A percentile compares a stretch with the other conserved stretches of the same genome.
Evolutionary conservation across 768 basidiomycete genomes (phyloP).

Genomic region (Rhodotorula toruloides): DNA sequence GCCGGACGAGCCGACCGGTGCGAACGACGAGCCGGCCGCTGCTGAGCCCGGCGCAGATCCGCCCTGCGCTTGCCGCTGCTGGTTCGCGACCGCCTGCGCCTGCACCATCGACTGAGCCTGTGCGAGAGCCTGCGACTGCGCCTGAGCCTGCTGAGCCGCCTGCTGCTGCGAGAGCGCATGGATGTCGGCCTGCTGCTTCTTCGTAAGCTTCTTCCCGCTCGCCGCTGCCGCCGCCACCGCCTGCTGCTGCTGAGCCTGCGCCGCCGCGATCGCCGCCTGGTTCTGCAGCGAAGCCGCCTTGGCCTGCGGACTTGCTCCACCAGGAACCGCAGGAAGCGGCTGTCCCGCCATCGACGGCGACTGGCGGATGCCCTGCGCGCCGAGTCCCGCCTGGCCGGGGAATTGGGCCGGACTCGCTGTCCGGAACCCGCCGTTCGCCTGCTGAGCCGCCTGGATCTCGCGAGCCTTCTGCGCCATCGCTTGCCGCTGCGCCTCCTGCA

Average conservation of each 20-base stretch:
- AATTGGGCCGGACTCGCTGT: background rate
- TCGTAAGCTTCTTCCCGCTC: conserved; percentile 33
- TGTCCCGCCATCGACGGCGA: background rate
- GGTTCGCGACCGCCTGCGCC: conserved; percentile 11
- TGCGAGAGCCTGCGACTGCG: conserved; percentile 19
- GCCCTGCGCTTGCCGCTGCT: background rate
- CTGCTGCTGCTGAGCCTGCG: too few relatives aligned
- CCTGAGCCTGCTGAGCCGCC: conserved; percentile 20
- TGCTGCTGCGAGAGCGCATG: conserved; percentile 24
- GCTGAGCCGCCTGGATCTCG: conserved; percentile 23
- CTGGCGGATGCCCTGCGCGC: background rate
- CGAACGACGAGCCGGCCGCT: background rate
- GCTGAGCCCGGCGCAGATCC: background rate
- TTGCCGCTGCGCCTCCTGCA: conserved; percentile 32
- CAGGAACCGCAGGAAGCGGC: background rate
- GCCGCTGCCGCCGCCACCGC: background rate
- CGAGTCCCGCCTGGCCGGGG: background rate
- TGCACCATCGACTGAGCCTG: conserved; percentile 13
- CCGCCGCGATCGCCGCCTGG: background rate
- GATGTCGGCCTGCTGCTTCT: conserved; percentile 31
- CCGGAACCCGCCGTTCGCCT: conserved; percentile 9
- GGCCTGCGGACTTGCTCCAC: background rate
- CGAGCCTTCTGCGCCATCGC: conserved; percentile 22
- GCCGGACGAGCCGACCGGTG: background rate
- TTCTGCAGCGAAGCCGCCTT: background rate